Evolutionary conservation across 202 grass and related monocot species (phyloP), one percentile per base, ranked within the genome.

Genomic region (Alloteropsis angusta): DNA sequence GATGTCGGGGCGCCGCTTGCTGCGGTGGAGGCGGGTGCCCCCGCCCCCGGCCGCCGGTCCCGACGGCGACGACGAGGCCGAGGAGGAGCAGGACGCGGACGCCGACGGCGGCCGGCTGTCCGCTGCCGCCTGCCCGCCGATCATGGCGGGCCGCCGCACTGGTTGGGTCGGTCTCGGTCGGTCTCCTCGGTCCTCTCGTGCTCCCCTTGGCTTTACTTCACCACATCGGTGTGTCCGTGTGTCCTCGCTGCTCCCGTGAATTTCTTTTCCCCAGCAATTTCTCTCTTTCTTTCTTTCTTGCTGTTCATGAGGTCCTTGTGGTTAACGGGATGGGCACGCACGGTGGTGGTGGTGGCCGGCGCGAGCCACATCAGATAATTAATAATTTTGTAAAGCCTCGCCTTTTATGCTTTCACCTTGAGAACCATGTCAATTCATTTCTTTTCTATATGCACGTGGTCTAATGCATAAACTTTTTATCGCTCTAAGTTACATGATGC

Each of bases 41-140:
- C n/a, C 53, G 66, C 6, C 7, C 48, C 61, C 76, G 19, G 62
- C 59, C 21, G 66, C 54, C 3, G 79, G 42, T 32, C 34, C 47
- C 23, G 68, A 64, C 21, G 68, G 68, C n/a, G 75, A 74, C 0
- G 83, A 50, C 10, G 81, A 8, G 1, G 78, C 82, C 18, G 89
- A 76, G 1, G 84, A 84, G 26, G 75, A 89, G 12, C 86, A 94
- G 13, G 60, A 87, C 26, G 45, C 82, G 19, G 81, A 87, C 5
- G 60, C n/a, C 56, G 60, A 53, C 22, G 74, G 39, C 25, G 53
- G 71, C 42, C 81, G 89, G 44, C 56, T 68, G 70, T 83, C 81
- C 34, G 74, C 81, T 46, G 81, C 74, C 65, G 81, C 74, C 65
- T 23, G 79, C 19, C 48, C 66, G 35, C 84, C 71, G 28, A 79